Evolutionary conservation across 2,329 filamentous ascomycete species (phyloP), one percentile per base, ranked within the genome.

Genomic region (Eurotiales sp.): DNA sequence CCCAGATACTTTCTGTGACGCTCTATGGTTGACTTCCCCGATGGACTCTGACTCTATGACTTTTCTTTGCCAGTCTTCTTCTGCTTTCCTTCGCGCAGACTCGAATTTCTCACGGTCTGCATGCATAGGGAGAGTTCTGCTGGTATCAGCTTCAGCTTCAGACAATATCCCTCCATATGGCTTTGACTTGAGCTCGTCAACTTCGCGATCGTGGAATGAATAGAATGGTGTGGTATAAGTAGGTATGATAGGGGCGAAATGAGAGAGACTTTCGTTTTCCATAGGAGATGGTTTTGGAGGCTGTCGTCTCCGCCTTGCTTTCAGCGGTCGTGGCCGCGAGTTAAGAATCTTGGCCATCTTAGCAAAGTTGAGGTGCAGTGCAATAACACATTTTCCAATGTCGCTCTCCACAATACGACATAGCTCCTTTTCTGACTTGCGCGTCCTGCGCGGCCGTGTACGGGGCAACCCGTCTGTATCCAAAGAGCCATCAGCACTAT

Each of bases 151-250:
- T 67, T 99, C 92, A 0, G 79, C 78, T 68, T 97, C 92, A 0
- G 82, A 88, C 23, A 99, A 77, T 46, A 99, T 95, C 1, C 93
- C 93, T 23, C 93, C 93, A 58, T 97, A 99, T 0, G 93, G 93
- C 66, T 96, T 97, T 45, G 87, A 87, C 67, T 95, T 96, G 34
- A 84, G 76, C 61, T 97, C 91, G 54, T 96, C 91, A 15, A 84
- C 84, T 60, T 96, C 92, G 58, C 88, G 88, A 59, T 96, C 92
- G 55, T 87, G 87, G 58, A 96, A 91, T 0, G 88, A 88, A 61
- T 92, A 92, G 64, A 95, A 92, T 1, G 88, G 87, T 55, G 90
- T 86, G 1, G 83, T 83, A 63, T 88, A 91, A 72, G 60, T 82
- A 63, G 65, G 80, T 68, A 72, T 83, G 72, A 69, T 85, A 64